Evolutionary conservation across 768 basidiomycete genomes (phyloP).

Genomic region (Psilocybe sp.): DNA sequence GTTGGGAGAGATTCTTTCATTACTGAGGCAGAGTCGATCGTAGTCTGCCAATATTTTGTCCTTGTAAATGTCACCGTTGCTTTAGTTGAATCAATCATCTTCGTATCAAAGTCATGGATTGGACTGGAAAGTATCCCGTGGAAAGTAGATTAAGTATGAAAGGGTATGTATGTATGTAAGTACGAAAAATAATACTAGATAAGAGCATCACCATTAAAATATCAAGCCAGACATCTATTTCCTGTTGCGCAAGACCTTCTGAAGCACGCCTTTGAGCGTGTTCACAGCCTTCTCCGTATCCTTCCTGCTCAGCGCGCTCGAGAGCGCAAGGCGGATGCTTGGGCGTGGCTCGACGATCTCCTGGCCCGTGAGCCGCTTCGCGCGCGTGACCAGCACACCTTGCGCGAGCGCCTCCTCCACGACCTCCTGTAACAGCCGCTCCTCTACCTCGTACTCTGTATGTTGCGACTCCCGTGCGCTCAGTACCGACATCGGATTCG

Average conservation of each 20-base stretch:
- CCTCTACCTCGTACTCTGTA: conserved; percentile 67
- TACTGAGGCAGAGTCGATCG: no score
- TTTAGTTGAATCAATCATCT: no score
- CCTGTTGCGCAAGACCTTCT: conserved; percentile 8
- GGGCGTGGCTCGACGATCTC: conserved; percentile 81
- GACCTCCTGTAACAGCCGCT: conserved; percentile 82
- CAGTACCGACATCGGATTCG: conserved; percentile 45
- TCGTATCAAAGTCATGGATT: no score
- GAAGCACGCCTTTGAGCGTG: conserved; percentile 61
- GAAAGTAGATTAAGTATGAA: no score
- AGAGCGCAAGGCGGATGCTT: conserved; percentile 81
- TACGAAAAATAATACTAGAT: conserved; percentile 3
- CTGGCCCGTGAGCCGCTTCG: conserved; percentile 79
- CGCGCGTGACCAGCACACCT: conserved; percentile 83
- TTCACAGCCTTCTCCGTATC: conserved; percentile 87
- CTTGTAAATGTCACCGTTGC: no score
- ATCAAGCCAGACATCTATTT: neutral
- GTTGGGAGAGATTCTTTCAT: no score
- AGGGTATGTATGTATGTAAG: neutral
- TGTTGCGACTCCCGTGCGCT: conserved; percentile 48
- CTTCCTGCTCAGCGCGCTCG: conserved; percentile 77
- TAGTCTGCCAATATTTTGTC: no score
- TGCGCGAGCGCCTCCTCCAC: conserved; percentile 83
- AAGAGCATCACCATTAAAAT: neutral
- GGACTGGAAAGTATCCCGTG: no score